phyloP scores from a whole-genome alignment of 2,329 filamentous ascomycete species.

The Exophiala sp. region DNA sequence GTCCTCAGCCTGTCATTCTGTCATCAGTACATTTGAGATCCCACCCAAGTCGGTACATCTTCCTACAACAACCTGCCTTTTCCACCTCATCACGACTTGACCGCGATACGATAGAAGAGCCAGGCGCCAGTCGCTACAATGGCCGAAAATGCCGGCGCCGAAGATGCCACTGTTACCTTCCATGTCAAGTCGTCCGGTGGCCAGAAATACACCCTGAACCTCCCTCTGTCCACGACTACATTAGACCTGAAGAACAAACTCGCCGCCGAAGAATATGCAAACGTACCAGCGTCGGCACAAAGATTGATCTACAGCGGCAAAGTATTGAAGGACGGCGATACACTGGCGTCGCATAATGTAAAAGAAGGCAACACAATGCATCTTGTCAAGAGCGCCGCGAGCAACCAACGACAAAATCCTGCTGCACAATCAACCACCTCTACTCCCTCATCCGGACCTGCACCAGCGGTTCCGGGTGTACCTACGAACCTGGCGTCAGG shows the following conservation, averaged over 20 bases:
- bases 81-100: background rate
- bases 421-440: constrained; percentile 46
- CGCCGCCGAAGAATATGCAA: constrained; percentile 73
- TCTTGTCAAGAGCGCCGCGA: constrained; percentile 91
- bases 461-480: constrained; percentile 35
- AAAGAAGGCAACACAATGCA: constrained; percentile 95
- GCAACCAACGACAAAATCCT: constrained; percentile 65
- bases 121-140: constrained; percentile 12
- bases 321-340: constrained; percentile 92
- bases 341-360: constrained; percentile 83
- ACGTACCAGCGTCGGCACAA: constrained; percentile 82
- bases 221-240: constrained; percentile 72
- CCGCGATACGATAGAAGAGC: background rate
- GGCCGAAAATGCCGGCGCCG: constrained; percentile 23
- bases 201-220: constrained; percentile 76
- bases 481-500: constrained; percentile 49
- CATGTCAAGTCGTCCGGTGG: constrained; percentile 97
- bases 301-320: constrained; percentile 96
- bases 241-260: constrained; percentile 88
- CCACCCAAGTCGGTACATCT: background rate
- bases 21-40: background rate
- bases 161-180: constrained; percentile 69
- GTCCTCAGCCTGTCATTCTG: too few species aligned
- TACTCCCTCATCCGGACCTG: constrained; percentile 29
- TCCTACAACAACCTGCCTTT: background rate